A percentile compares a stretch with the other conserved stretches of the same genome.
phyloP scores from a whole-genome alignment of 306 rosid species.

The Vigna angularis region DNA sequence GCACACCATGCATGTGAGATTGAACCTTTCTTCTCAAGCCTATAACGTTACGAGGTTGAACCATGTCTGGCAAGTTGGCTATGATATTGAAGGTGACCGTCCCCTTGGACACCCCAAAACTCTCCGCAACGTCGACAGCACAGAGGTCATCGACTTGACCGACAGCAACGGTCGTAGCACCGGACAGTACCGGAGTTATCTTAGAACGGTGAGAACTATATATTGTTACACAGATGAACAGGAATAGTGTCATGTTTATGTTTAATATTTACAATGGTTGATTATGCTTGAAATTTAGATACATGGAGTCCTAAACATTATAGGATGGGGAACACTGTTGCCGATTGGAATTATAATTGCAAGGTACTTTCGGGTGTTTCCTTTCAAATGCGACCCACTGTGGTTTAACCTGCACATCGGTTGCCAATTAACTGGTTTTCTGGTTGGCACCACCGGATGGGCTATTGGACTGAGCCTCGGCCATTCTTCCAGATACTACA shows the following conservation, averaged over 20 bases:
- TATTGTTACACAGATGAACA: background rate
- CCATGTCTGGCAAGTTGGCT: constrained; percentile 89
- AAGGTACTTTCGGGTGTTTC: constrained; percentile 63
- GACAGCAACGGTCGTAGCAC: background rate
- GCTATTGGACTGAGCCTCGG: constrained; percentile 81
- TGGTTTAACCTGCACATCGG: constrained; percentile 52
- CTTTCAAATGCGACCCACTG: background rate
- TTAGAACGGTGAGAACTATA: constrained; percentile 55
- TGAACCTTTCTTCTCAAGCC: constrained; percentile 33
- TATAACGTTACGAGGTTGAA: constrained; percentile 51
- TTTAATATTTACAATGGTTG: background rate
- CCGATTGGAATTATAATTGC: constrained; percentile 76
- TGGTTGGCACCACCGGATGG: constrained; percentile 68
- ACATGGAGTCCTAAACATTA: constrained; percentile 81
- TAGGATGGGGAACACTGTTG: constrained; percentile 82
- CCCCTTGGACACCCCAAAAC: constrained; percentile 53
- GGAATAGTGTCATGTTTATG: no score
- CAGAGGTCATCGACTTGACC: constrained; percentile 60
- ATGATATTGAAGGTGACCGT: background rate
- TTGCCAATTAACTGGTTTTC: constrained; percentile 62
- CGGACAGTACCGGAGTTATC: constrained; percentile 40
- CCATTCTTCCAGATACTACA: constrained; percentile 57
- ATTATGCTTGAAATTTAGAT: constrained; percentile 46
- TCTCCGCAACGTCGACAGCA: constrained; percentile 68
- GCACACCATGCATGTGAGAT: constrained; percentile 45